Base-by-base conservation (phyloP, 495 filamentous ascomycete species). In the Cercophora newfieldiana region DNA sequence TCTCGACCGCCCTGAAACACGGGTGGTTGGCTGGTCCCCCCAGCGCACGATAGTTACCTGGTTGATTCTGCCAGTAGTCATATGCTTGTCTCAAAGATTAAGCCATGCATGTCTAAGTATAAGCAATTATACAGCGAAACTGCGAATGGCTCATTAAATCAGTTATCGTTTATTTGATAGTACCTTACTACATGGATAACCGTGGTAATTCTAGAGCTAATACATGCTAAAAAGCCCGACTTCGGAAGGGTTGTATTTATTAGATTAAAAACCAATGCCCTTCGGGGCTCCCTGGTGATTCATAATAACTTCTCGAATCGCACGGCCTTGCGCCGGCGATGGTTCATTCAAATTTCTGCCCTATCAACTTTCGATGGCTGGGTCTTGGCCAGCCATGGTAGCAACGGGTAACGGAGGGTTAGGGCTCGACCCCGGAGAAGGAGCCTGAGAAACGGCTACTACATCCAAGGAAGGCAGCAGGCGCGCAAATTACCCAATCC, bases 41-140 rank as follows among this genome's bases (percentile, higher is more conserved):
- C 56, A 67, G 70, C 68, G 66, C 19, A 86, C 71, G 80, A 82
- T 85, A 85, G 82, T 81, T 87, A 88, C 79, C 82, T 88, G 84
- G 83, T 88, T 87, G 82, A 88, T 88, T 87, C 84, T 88, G 84
- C 82, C 81, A 87, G 84, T 87, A 87, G 83, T 87, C 80, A 88
- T 87, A 88, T 88, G 82, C 82, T 88, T 88, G 83, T 88, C 82
- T 88, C 82, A 88, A 88, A 87, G 82, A 88, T 87, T 88, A 88
- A 88, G 83, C 85, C 83, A 88, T 87, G 83, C 83, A 88, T 87
- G 82, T 88, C 81, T 85, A 88, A 88, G 83, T 88, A 87, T 87
- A 87, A 87, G 80, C 81, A 87, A 83, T 74, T 87, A 83, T 86
- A 88, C 82, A 65, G 84, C 85, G 84, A 88, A 88, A 88, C 83